Conservation (phyloP, 352 stramenopile genomes). For the Pythium angustatum region DNA sequence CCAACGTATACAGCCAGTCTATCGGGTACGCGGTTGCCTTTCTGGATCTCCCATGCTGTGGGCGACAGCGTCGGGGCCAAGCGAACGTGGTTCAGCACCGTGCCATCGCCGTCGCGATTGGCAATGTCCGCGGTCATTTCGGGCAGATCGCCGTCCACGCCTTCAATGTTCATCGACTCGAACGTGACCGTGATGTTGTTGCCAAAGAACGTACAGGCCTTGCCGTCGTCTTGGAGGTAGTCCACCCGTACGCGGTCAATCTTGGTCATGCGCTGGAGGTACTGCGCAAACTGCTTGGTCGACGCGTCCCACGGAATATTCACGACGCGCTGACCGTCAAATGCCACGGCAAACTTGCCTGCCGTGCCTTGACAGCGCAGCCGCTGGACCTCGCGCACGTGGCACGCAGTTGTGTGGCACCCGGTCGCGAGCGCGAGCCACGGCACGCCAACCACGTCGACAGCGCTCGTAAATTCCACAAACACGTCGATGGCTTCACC, state of each 20-base stretch:
- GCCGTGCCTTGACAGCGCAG: conserved; percentile 58
- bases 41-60: conserved; percentile 66
- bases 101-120: conserved; percentile 50
- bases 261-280: conserved; percentile 60
- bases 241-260: conserved; percentile 58
- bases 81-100: conserved; percentile 46
- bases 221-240: conserved; percentile 60
- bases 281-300: conserved; percentile 43
- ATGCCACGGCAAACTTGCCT: conserved; percentile 66
- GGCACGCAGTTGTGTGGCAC: conserved; percentile 48
- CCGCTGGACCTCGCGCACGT: conserved; percentile 61
- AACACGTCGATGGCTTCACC: conserved; percentile 64
- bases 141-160: conserved; percentile 63
- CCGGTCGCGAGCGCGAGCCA: conserved; percentile 58
- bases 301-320: conserved; percentile 74
- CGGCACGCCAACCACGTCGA: conserved; percentile 56
- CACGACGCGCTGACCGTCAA: conserved; percentile 47
- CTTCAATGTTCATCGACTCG: conserved; percentile 71
- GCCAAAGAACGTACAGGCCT: conserved; percentile 72
- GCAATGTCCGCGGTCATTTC: conserved; percentile 51
- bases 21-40: conserved; percentile 45
- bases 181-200: conserved; percentile 83
- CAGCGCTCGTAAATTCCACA: conserved; percentile 68
- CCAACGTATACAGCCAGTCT: conserved; percentile 39
- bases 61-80: conserved; percentile 44